Evolutionary conservation across 2,329 filamentous ascomycete species (phyloP).

Genomic region (Myriangium duriaei): DNA sequence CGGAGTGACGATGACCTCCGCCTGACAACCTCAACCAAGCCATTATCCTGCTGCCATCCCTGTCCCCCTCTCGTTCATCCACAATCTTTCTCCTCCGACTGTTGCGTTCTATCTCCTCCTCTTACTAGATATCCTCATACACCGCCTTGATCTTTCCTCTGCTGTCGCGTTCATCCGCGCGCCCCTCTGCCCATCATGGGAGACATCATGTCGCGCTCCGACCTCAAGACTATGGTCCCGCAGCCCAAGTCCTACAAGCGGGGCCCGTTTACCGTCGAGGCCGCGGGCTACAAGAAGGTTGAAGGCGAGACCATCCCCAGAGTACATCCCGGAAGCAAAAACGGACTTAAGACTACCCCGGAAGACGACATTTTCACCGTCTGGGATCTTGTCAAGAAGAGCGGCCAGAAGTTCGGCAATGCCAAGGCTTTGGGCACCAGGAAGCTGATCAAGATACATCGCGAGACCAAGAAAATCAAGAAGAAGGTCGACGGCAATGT

Average conservation of each 20-base stretch:
- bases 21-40: not conserved
- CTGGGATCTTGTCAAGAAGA: constrained; percentile 64
- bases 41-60: not conserved
- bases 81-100: not conserved
- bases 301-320: constrained; percentile 77
- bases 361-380: constrained; percentile 60
- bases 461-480: constrained; percentile 78
- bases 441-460: constrained; percentile 63
- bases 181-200: constrained; percentile 16
- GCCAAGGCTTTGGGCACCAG: constrained; percentile 50
- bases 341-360: constrained; percentile 55
- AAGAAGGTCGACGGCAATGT: constrained; percentile 75
- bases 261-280: constrained; percentile 64
- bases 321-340: constrained; percentile 57
- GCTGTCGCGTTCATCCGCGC: not conserved
- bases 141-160: constrained; percentile 1
- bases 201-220: constrained; percentile 24
- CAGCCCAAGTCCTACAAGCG: constrained; percentile 43
- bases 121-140: constrained; percentile 3
- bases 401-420: constrained; percentile 45
- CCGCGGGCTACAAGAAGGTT: constrained; percentile 52
- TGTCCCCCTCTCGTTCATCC: not conserved
- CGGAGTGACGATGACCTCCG: not conserved
- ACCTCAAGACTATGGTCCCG: constrained; percentile 36
- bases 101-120: not conserved